Percentiles rank a stretch among this genome's conserved stretches.
Conservation (phyloP, 306 rosid genomes). For the Fragaria ananassa region DNA sequence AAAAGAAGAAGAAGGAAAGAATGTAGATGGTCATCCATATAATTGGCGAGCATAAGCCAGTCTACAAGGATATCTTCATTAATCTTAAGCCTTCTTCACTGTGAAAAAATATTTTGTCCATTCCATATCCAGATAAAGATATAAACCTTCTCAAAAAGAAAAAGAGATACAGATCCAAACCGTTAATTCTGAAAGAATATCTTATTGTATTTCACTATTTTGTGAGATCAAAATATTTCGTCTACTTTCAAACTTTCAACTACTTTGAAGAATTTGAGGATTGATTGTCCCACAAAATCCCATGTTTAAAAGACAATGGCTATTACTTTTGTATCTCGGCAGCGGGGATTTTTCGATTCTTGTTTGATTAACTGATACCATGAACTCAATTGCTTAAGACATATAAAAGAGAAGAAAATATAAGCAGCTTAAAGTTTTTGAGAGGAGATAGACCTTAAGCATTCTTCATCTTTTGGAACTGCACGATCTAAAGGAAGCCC, state of each 20-base stretch:
- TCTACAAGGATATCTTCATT: not conserved
- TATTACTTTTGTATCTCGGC: not conserved
- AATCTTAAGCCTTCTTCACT: not conserved
- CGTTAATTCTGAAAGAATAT: not conserved
- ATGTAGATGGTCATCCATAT: not conserved
- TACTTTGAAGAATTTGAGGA: not conserved
- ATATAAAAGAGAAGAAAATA: conserved; percentile 4
- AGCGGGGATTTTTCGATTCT: not conserved
- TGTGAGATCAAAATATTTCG: not conserved
- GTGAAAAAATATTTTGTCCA: not conserved
- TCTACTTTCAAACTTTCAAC: not conserved
- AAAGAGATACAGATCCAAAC: not conserved
- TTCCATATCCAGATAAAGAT: not conserved
- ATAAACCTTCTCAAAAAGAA: too few species aligned
- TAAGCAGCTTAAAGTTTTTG: conserved; percentile 20
- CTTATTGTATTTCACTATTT: too few species aligned
- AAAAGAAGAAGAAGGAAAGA: not conserved
- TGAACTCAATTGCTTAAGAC: not conserved
- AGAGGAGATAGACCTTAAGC: conserved; percentile 61
- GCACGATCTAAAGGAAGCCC: conserved; percentile 98
- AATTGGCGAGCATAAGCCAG: not conserved
- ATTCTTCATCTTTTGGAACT: conserved; percentile 76
- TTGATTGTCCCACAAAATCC: not conserved
- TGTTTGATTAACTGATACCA: not conserved
- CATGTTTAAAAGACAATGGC: not conserved